A percentile compares a stretch with the other conserved stretches of the same genome.
phyloP scores from a whole-genome alignment of 2,329 filamentous ascomycete genomes.

The Phialophora macrospora region DNA sequence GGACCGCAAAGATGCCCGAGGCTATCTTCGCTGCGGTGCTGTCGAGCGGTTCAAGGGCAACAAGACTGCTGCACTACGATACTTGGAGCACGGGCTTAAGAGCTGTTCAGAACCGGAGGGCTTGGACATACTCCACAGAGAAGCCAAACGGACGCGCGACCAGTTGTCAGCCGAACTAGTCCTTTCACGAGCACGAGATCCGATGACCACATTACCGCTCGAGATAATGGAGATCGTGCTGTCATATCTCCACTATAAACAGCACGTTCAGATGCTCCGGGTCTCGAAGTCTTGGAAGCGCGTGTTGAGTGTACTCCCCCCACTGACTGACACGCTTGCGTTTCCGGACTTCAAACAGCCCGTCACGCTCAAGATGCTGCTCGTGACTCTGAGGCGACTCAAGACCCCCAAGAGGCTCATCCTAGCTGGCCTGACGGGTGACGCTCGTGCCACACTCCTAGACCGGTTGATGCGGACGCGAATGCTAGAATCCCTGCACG shows the following conservation, averaged over 20 bases:
- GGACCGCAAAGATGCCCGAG: constrained; percentile 58
- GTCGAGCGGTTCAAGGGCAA: constrained; percentile 55
- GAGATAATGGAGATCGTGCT: constrained; percentile 60
- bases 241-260: constrained; percentile 57
- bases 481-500: constrained; percentile 11
- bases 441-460: neutral
- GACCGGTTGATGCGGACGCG: constrained; percentile 1
- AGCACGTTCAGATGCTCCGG: constrained; percentile 56
- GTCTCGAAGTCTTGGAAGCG: constrained; percentile 62
- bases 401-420: constrained; percentile 45
- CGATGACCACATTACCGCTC: constrained; percentile 58
- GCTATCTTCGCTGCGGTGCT: constrained; percentile 62
- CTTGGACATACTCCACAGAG: constrained; percentile 19
- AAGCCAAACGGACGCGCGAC: constrained; percentile 48
- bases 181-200: constrained; percentile 48
- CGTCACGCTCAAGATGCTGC: constrained; percentile 45
- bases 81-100: constrained; percentile 64
- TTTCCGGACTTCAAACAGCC: constrained; percentile 52
- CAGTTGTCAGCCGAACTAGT: constrained; percentile 48
- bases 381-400: constrained; percentile 45
- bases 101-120: constrained; percentile 50
- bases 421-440: constrained; percentile 27
- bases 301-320: constrained; percentile 54
- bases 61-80: constrained; percentile 57
- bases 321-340: constrained; percentile 60